These are phyloP conservation scores for Ogataea paraovalis DNA, from an alignment of 805 yeast genomes.

Conservation along the genomic window DNA sequence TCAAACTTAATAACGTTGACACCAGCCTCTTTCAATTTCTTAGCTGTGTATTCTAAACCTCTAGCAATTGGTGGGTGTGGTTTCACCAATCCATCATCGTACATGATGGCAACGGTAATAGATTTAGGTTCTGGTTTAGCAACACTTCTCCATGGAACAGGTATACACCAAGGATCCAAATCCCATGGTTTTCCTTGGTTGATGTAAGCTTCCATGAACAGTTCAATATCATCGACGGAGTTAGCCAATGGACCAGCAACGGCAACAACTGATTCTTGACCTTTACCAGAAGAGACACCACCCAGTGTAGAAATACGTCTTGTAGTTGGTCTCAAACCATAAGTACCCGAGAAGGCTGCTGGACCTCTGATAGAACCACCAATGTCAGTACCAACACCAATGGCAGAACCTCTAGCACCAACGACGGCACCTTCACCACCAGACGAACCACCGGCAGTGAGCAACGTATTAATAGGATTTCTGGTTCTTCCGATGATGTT, in stretches of 20 bases:
- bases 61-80: slow-evolving; percentile 65
- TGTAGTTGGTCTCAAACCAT: slow-evolving; percentile 61
- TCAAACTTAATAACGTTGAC: slow-evolving; percentile 52
- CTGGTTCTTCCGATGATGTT: slow-evolving; percentile 56
- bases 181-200: slow-evolving; percentile 66
- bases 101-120: slow-evolving; percentile 58
- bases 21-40: slow-evolving; percentile 55
- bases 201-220: slow-evolving; percentile 59
- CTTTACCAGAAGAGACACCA: slow-evolving; percentile 53
- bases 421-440: slow-evolving; percentile 70
- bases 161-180: slow-evolving; percentile 40
- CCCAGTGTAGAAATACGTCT: slow-evolving; percentile 47
- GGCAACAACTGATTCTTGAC: slow-evolving; percentile 62
- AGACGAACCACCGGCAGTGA: slow-evolving; percentile 69
- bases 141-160: slow-evolving; percentile 52
- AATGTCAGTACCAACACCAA: slow-evolving; percentile 68
- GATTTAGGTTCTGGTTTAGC: slow-evolving; percentile 33
- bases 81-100: slow-evolving; percentile 60
- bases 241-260: slow-evolving; percentile 69
- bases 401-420: slow-evolving; percentile 53
- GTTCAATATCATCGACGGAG: slow-evolving; percentile 60
- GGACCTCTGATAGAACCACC: slow-evolving; percentile 71
- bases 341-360: slow-evolving; percentile 58
- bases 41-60: slow-evolving; percentile 50
- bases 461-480: slow-evolving; percentile 53